A percentile compares a stretch with the other conserved stretches of the same genome.
Conservation (phyloP, 768 basidiomycete genomes). For the Boletales sp. region DNA sequence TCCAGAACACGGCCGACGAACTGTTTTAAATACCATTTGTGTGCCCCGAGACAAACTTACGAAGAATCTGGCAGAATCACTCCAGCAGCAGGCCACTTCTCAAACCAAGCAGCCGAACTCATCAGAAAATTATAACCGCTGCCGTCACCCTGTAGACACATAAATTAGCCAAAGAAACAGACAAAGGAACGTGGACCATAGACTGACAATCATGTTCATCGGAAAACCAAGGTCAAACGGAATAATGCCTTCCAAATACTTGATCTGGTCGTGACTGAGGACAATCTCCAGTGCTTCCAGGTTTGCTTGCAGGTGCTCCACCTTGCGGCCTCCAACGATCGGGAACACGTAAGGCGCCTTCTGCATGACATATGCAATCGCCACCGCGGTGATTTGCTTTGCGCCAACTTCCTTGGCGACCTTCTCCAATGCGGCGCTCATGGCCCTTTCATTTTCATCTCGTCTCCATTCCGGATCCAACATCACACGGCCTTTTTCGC, state of each 20-base stretch:
- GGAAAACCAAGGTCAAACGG: slow-evolving; percentile 43
- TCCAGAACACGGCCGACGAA: too few species aligned
- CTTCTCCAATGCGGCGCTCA: slow-evolving; percentile 36
- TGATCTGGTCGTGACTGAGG: slow-evolving; percentile 38
- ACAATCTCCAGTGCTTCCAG: slow-evolving; percentile 40
- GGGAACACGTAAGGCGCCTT: slow-evolving; percentile 45
- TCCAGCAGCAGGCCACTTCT: slow-evolving; percentile 17
- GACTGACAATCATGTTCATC: slow-evolving; percentile 28
- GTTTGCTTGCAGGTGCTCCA: slow-evolving; percentile 41
- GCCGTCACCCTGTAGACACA: slow-evolving; percentile 24
- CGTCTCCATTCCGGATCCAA: slow-evolving; percentile 31
- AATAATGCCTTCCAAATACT: slow-evolving; percentile 33
- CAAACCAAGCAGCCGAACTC: slow-evolving; percentile 16
- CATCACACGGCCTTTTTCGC: slow-evolving; percentile 19
- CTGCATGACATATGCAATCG: slow-evolving; percentile 44
- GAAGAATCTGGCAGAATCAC: slow-evolving; percentile 9
- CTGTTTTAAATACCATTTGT: too few species aligned
- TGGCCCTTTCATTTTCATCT: slow-evolving; percentile 30
- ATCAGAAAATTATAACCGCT: slow-evolving; percentile 14
- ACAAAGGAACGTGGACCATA: background rate
- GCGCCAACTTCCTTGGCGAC: slow-evolving; percentile 39
- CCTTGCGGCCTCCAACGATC: slow-evolving; percentile 41
- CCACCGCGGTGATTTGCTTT: slow-evolving; percentile 34
- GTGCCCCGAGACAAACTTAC: background rate
- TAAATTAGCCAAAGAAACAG: background rate